Percentiles rank a stretch among this genome's conserved stretches.
Evolutionary conservation across 228 moss, liverwort and hornwort species (phyloP).

Genomic region (Sphagnum magellanicum): DNA sequence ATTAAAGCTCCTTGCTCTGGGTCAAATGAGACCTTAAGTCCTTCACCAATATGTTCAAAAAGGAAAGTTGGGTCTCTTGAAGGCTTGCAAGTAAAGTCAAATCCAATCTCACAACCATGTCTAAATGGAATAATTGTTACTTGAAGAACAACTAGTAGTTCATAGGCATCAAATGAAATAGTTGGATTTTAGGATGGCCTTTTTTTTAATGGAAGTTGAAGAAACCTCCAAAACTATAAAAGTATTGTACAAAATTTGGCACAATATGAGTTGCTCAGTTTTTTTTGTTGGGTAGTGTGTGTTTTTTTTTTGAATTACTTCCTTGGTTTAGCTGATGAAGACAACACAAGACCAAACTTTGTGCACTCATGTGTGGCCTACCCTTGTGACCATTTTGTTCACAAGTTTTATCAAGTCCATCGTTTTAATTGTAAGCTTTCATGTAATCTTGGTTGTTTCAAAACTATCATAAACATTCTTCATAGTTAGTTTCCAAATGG

Average conservation of each 20-base stretch:
- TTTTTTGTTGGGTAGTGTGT: conserved; percentile 12
- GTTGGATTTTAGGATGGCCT: too few species aligned
- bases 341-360: conserved; percentile 1
- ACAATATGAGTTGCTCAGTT: conserved; percentile 9
- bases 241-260: conserved; percentile 11
- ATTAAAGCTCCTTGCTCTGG: conserved; percentile 22
- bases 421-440: not conserved
- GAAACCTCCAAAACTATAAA: conserved; percentile 5
- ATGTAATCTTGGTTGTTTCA: not conserved
- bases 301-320: conserved; percentile 3
- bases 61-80: conserved; percentile 49
- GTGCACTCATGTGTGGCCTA: not conserved
- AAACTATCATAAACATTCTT: too few species aligned
- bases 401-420: not conserved
- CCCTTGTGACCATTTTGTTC: conserved; percentile 1
- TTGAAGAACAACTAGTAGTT: conserved; percentile 5
- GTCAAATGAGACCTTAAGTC: conserved; percentile 33
- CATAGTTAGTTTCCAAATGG: too few species aligned
- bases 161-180: not conserved
- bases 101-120: conserved; percentile 45
- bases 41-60: conserved; percentile 26
- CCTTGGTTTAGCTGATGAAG: conserved; percentile 8
- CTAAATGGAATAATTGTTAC: conserved; percentile 44
- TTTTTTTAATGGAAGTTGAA: too few species aligned
- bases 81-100: conserved; percentile 31